Evolutionary conservation across 306 rosid genomes (phyloP), one percentile per base, ranked within the genome.

Genomic region (Dryas octopetala): DNA sequence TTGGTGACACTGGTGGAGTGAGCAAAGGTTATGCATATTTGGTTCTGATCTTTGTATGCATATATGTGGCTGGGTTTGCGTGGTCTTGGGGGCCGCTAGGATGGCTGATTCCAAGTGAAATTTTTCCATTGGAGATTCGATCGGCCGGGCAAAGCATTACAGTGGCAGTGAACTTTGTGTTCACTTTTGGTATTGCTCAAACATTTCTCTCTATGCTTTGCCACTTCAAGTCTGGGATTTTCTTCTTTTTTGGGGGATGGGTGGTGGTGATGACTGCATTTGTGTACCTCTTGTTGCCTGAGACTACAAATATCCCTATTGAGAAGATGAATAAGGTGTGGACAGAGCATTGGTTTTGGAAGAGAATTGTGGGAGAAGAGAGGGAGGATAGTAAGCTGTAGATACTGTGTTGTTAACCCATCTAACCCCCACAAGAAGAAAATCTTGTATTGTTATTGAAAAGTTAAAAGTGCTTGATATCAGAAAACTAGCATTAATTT

Each of bases 31-130:
- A 84, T 59, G 88, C 85, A 7, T 83, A 72, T n/a, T 45, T 84
- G 83, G 80, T 90, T 57, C 70, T 90, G 43, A 66, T 84, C 13
- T 57, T 84, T 74, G 86, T 88, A 6, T 79, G 84, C 43, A 73
- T 86, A 15, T 90, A 90, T 73, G 89, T 84, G 47, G 89, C 88
- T 12, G 92, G 92, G 4, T 90, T 86, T 67, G 88, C 79, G 0
- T 86, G 91, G 96, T 90, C 96, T 1, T 88, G 96, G 93, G 92
- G 96, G 16, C 93, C 96, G 4, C 74, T 86, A 9, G 89, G 89
- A 7, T 90, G 91, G 91, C 57, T 90, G 52, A 84, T 90, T 32
- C 92, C 90, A 4, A 82, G 96, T 75, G 90, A 90, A 85, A 86
- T 90, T 19, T 85, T 89, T 23, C 88, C 89, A 0, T 12, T 88